phyloP scores from a whole-genome alignment of 2,329 filamentous ascomycete species.

The Scleromitrula shiraiana region DNA sequence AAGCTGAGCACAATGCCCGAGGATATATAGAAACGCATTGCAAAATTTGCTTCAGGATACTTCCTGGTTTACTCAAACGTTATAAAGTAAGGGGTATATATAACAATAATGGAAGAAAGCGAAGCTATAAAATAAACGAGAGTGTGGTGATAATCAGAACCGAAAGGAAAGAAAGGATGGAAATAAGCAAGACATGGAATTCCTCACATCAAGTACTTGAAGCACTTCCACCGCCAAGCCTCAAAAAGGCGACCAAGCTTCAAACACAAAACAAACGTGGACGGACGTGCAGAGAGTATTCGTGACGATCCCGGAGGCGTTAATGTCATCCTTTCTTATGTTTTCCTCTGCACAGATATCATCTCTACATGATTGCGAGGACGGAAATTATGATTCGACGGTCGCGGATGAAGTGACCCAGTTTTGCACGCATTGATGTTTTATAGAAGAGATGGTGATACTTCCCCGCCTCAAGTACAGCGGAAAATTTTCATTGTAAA shows the following conservation, averaged over 20 bases:
- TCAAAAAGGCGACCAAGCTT: not conserved
- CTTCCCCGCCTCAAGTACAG: not conserved
- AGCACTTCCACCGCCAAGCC: not conserved
- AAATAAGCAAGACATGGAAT: too few species aligned
- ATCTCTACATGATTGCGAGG: not conserved
- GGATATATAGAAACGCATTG: not conserved
- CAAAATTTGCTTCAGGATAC: not conserved
- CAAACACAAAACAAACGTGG: not conserved
- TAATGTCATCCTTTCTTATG: not conserved
- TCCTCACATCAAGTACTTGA: not conserved
- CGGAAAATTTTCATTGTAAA: not conserved
- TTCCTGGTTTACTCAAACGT: not conserved
- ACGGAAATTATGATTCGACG: not conserved
- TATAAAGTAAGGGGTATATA: not conserved
- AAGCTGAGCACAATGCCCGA: not conserved
- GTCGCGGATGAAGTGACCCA: not conserved
- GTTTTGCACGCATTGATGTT: slow-evolving; percentile 3
- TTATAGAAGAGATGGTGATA: not conserved
- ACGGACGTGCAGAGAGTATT: not conserved
- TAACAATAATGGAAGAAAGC: not conserved
- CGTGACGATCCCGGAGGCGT: not conserved
- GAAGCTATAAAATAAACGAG: not conserved
- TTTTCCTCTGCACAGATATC: not conserved
- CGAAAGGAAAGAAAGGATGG: not conserved
- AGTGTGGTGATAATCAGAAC: not conserved